These are phyloP conservation scores for Aspergillus transmontanensis DNA, from an alignment of 2,329 filamentous ascomycete species.

Conservation along the genomic window DNA sequence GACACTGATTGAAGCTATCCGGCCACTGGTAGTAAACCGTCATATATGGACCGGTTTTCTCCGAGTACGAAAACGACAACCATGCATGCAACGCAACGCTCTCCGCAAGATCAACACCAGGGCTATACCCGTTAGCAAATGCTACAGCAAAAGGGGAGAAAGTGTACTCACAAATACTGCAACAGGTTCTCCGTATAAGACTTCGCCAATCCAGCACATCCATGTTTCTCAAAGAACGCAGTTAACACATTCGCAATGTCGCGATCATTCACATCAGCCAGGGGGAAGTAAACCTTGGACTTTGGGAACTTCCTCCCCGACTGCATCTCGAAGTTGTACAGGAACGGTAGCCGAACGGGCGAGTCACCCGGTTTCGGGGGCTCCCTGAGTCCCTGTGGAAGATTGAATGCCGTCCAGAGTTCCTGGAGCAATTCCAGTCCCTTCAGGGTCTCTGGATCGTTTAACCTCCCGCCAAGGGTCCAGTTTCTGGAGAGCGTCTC, in stretches of 20 bases:
- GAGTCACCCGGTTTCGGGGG: not conserved
- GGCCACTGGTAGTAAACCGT: constrained; percentile 3
- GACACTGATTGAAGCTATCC: not conserved
- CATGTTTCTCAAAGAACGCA: not conserved
- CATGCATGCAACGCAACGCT: not conserved
- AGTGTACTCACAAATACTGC: not conserved
- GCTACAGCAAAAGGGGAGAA: not conserved
- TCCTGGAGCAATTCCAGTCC: not conserved
- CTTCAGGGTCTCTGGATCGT: not conserved
- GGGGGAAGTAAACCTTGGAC: not conserved
- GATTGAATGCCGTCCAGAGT: not conserved
- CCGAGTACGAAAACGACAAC: not conserved
- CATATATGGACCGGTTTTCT: constrained; percentile 3
- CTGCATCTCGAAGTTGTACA: constrained; percentile 1
- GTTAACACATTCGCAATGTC: not conserved
- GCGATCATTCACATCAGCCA: not conserved
- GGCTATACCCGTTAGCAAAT: not conserved
- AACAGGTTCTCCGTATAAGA: not conserved
- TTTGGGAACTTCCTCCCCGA: not conserved
- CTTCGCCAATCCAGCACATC: not conserved
- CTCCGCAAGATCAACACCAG: not conserved
- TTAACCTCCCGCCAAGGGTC: not conserved
- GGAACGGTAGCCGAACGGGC: not conserved
- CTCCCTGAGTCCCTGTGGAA: not conserved
- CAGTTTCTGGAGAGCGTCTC: not conserved